These are phyloP conservation scores for Penicillium sp. DNA, from an alignment of 2,329 filamentous ascomycete species.

Conservation along the genomic window DNA sequence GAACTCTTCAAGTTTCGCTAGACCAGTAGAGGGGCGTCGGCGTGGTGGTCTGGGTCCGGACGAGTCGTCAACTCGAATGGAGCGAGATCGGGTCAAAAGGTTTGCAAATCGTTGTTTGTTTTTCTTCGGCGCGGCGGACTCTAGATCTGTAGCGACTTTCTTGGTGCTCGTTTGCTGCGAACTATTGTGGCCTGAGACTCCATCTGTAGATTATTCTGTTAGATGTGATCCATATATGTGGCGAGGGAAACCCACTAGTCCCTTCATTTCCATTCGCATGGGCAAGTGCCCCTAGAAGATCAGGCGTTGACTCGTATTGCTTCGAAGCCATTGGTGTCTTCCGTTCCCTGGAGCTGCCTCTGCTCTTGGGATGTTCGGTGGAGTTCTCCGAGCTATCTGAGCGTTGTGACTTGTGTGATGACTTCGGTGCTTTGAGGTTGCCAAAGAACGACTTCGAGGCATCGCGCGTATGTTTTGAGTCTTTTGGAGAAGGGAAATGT, in stretches of 20 bases:
- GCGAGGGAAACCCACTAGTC: constrained; percentile 21
- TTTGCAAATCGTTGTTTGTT: constrained; percentile 46
- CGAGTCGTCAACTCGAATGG: constrained; percentile 44
- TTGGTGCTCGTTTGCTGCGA: constrained; percentile 23
- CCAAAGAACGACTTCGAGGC: constrained; percentile 48
- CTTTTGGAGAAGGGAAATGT: constrained; percentile 44
- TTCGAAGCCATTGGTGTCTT: constrained; percentile 36
- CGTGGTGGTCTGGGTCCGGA: constrained; percentile 31
- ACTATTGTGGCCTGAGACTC: constrained; percentile 20
- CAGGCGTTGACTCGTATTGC: constrained; percentile 43
- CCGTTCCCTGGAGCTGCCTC: constrained; percentile 46
- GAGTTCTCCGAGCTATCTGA: constrained; percentile 42
- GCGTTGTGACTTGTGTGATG: constrained; percentile 42
- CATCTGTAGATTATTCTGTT: constrained; percentile 19
- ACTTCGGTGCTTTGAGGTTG: constrained; percentile 47
- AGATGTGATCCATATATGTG: neutral
- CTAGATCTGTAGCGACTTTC: constrained; percentile 30
- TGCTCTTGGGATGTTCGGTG: constrained; percentile 40
- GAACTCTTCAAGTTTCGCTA: constrained; percentile 40
- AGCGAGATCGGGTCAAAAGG: constrained; percentile 46
- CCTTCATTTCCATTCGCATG: constrained; percentile 29
- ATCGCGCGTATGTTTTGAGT: constrained; percentile 45
- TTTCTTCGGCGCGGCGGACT: constrained; percentile 37
- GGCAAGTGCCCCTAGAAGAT: constrained; percentile 36
- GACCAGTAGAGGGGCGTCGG: constrained; percentile 41